Evolutionary conservation across 331 rosid genomes (phyloP), one percentile per base, ranked within the genome.

Genomic region (Stylosanthes scabra): DNA sequence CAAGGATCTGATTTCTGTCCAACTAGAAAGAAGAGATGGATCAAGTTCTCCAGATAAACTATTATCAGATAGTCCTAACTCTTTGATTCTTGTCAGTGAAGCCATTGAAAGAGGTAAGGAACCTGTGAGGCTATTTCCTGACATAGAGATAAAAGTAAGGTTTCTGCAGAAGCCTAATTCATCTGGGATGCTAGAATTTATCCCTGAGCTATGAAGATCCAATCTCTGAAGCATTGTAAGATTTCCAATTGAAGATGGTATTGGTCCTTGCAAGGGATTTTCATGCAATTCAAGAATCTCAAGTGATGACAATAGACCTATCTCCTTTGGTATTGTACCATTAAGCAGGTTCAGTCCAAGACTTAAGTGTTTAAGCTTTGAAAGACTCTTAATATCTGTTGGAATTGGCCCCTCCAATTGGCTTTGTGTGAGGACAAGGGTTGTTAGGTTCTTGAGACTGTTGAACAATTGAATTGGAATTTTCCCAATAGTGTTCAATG

Each of bases 81-180:
- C 62, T 59, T 12, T 67, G 2, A 76, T 59, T 44, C 54, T 76
- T 13, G 69, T 76, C 49, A 76, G 68, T 58, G 80, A 76, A 42
- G 74, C 63, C 74, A 66, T 58, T 61, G 80, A 75, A 75, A 66
- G 68, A 58, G 80, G 80, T 61, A 75, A 66, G 20, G 80, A 34
- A 47, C 80, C 74, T 58, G 55, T 75, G 6, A 75, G 20, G 55
- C 46, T 75, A 59, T 75, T 75, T 57, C 54, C 74, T 31, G 80
- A 66, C 50, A 75, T 41, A 15, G 57, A 52, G 47, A 75, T 29
- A 47, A 25, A 66, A 20, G 74, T 66, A 34, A 75, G 80, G 74
- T 57, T 67, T 42, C 60, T 67, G 66, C 80, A 75, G 45, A 37
- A 75, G 45, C 80, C 74, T 46, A 75, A 57, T 57, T 46, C 80